Base-by-base conservation (phyloP, 768 basidiomycete genomes). In the Gymnopilus dilepis region DNA sequence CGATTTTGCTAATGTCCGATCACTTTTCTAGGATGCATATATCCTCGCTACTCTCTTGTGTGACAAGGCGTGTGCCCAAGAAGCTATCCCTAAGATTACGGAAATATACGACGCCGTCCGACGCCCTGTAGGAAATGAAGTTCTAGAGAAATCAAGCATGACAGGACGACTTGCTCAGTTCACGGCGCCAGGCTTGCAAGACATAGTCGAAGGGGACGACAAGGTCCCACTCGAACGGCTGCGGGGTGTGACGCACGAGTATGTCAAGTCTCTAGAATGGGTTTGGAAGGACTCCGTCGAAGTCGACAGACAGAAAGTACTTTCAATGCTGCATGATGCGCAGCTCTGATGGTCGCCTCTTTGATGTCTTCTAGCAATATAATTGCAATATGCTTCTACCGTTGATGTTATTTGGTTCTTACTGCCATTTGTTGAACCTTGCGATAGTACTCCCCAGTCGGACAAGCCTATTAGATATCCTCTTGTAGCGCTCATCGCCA, bases 1-100 rank as follows among this genome's bases (percentile, higher is more conserved):
- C 13, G 6, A 24, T 45, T 28, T 7, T 19, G 47, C 21, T 12
- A 24, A 19, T 42, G 2, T n/a, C n/a, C n/a, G n/a, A n/a, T n/a
- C n/a, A n/a, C 42, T 15, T 38, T 22, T 24, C 3, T 52, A 80
- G 78, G 78, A 80, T 58, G 74, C 75, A 0, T 78, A 76, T 55
- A 70, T 80, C 31, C 69, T 80, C 11, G 76, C 74, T 4, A 63
- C 53, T 31, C 70, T 76, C 31, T 58, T 76, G 41, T 69, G 58
- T 22, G 50, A 60, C 31, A 50, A 53, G 37, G n/a, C 12, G 5
- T 65, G 57, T 41, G 60, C 38, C 31, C 65, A 48, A 21, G 58
- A 58, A 17, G 54, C 53, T 9, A 65, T 78, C 31, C 67, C 72
- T 0, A 61, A 62, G 33, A 69, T 80, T 26, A 55, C 70, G 6